Percentiles rank a stretch among this genome's conserved stretches.
phyloP scores from a whole-genome alignment of 805 yeast genomes.

The Wickerhamomyces ciferrii region DNA sequence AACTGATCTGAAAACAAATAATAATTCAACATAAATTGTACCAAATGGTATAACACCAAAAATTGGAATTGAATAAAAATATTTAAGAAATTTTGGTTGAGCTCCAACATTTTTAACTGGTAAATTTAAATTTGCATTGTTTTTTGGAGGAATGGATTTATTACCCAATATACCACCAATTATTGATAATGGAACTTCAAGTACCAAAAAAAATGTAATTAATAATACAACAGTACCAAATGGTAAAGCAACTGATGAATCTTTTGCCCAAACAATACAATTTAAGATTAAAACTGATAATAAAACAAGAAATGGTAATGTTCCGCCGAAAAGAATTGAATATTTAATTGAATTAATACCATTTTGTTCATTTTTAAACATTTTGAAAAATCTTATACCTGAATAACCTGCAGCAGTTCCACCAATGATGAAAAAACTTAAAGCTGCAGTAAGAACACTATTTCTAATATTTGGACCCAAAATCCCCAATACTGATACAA shows the following conservation, averaged over 20 bases:
- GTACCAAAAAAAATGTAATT: conserved; percentile 50
- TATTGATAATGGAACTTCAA: conserved; percentile 73
- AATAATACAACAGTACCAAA: conserved; percentile 66
- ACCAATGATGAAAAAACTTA: conserved; percentile 57
- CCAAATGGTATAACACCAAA: conserved; percentile 78
- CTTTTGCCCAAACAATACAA: conserved; percentile 68
- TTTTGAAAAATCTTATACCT: conserved; percentile 58
- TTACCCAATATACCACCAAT: conserved; percentile 63
- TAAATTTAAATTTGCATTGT: conserved; percentile 11
- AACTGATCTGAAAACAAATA: conserved; percentile 66
- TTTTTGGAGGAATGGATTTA: conserved; percentile 15
- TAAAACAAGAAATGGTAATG: conserved; percentile 43
- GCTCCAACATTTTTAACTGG: conserved; percentile 23
- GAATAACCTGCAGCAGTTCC: conserved; percentile 73
- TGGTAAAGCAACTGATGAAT: conserved; percentile 73
- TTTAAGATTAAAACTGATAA: conserved; percentile 51
- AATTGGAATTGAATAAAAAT: conserved; percentile 28
- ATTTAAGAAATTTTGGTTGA: conserved; percentile 27
- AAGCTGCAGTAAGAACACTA: conserved; percentile 56
- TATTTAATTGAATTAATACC: conserved; percentile 7
- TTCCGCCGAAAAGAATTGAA: conserved; percentile 43
- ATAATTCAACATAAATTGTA: conserved; percentile 73
- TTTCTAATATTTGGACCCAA: conserved; percentile 65
- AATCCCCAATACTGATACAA: conserved; percentile 51
- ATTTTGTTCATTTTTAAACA: conserved; percentile 35